Conservation (phyloP, 352 stramenopile genomes). For the Bremia lactucae region DNA sequence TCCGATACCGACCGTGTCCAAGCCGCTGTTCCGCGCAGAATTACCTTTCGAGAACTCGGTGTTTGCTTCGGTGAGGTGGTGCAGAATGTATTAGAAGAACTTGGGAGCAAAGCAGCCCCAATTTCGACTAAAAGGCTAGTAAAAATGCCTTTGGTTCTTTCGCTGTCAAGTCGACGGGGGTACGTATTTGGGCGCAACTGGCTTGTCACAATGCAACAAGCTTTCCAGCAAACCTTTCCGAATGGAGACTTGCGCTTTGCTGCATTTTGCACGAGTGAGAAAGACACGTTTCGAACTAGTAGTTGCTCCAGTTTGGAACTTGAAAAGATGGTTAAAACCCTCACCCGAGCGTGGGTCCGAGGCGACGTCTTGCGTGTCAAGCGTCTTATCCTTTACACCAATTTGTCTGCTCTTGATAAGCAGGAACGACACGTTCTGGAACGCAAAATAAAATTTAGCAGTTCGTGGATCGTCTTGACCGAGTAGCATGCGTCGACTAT, state of each 20-base stretch:
- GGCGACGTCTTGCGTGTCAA: constrained; percentile 28
- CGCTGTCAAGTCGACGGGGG: constrained; percentile 26
- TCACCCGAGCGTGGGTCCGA: constrained; percentile 19
- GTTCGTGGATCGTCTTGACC: constrained; percentile 18
- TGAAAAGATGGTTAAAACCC: constrained; percentile 16
- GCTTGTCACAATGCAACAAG: constrained; percentile 17
- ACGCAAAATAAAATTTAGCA: background rate
- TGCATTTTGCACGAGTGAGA: constrained; percentile 26
- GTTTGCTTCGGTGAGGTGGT: constrained; percentile 32
- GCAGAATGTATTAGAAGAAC: constrained; percentile 16
- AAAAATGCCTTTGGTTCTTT: constrained; percentile 14
- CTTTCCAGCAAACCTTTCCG: constrained; percentile 9
- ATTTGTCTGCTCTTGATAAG: constrained; percentile 10
- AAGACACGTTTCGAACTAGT: constrained; percentile 13
- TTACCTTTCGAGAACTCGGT: constrained; percentile 28
- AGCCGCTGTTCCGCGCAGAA: background rate
- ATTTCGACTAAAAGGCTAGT: background rate
- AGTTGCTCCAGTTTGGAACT: constrained; percentile 14
- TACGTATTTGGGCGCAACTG: constrained; percentile 28
- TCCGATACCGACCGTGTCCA: background rate
- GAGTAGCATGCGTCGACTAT: too few species aligned
- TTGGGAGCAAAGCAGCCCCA: constrained; percentile 3
- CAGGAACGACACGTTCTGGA: constrained; percentile 6
- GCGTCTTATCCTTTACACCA: constrained; percentile 25
- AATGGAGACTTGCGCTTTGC: constrained; percentile 22